Conservation (phyloP, 805 yeast species). For the Candida easanensis region DNA sequence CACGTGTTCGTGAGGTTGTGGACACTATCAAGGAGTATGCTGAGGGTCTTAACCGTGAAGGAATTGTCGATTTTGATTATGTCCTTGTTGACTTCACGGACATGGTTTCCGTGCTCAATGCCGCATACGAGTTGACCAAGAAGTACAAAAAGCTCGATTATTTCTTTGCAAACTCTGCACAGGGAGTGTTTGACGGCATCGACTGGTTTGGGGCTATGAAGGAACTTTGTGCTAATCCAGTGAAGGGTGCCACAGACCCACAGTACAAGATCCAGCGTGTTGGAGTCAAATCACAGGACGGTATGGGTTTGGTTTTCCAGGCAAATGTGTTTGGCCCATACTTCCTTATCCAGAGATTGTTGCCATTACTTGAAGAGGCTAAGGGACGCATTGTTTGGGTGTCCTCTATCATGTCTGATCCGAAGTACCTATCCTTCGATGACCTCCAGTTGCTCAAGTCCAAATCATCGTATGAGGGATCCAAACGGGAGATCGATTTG, state of each 20-base stretch:
- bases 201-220: slow-evolving; percentile 79
- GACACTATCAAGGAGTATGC: slow-evolving; percentile 48
- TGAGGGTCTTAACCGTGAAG: slow-evolving; percentile 41
- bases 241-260: slow-evolving; percentile 85
- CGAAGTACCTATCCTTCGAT: slow-evolving; percentile 66
- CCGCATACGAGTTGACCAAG: slow-evolving; percentile 64
- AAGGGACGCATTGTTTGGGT: slow-evolving; percentile 82
- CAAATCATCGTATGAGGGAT: slow-evolving; percentile 81
- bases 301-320: slow-evolving; percentile 84
- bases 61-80: slow-evolving; percentile 80
- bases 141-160: slow-evolving; percentile 71
- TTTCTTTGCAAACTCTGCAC: slow-evolving; percentile 85
- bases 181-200: slow-evolving; percentile 81
- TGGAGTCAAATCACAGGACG: slow-evolving; percentile 77
- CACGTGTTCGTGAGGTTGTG: slow-evolving; percentile 78
- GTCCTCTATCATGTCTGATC: slow-evolving; percentile 76
- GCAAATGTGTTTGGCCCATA: slow-evolving; percentile 97
- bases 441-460: slow-evolving; percentile 72
- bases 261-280: slow-evolving; percentile 77
- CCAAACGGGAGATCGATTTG: slow-evolving; percentile 83
- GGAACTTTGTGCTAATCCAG: slow-evolving; percentile 64
- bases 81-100: slow-evolving; percentile 83
- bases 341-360: slow-evolving; percentile 68
- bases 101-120: slow-evolving; percentile 80
- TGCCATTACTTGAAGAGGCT: slow-evolving; percentile 46